Percentiles rank a stretch among this genome's conserved stretches.
phyloP scores from a whole-genome alignment of 1,284 basidiomycete genomes.

The Cutaneotrichosporon dermatis region DNA sequence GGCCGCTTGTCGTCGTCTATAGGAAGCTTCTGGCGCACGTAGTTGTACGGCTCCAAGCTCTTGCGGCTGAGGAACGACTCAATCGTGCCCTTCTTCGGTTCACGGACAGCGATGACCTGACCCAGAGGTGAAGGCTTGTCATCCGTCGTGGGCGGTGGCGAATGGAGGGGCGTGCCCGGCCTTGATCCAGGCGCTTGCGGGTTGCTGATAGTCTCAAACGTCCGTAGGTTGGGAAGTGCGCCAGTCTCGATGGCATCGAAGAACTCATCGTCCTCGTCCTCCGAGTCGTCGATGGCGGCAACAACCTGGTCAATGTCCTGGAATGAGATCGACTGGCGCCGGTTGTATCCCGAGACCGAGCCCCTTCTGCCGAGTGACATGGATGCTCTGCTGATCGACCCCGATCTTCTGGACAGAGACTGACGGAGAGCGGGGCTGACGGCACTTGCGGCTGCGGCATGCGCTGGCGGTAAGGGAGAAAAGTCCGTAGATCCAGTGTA shows the following conservation, averaged over 20 bases:
- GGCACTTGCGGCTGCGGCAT: background rate
- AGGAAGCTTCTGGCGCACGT: slow-evolving; percentile 63
- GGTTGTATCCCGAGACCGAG: slow-evolving; percentile 1
- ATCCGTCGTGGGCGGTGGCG: background rate
- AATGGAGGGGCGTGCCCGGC: background rate
- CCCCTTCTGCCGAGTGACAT: background rate
- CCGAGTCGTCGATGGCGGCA: slow-evolving; percentile 42
- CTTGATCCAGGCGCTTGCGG: slow-evolving; percentile 1
- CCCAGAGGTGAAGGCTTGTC: background rate
- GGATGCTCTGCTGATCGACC: background rate
- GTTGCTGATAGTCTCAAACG: slow-evolving; percentile 59
- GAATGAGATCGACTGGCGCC: slow-evolving; percentile 27
- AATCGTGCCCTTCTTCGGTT: slow-evolving; percentile 17
- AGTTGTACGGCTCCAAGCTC: slow-evolving; percentile 66
- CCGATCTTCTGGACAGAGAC: slow-evolving; percentile 3
- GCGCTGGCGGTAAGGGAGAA: slow-evolving; percentile 6
- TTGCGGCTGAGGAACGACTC: slow-evolving; percentile 50
- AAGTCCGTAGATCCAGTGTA: background rate
- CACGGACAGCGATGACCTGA: background rate
- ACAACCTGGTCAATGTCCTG: slow-evolving; percentile 39
- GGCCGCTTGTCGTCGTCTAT: slow-evolving; percentile 78
- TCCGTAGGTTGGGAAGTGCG: slow-evolving; percentile 62
- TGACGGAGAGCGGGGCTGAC: background rate
- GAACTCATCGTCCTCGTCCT: slow-evolving; percentile 91
- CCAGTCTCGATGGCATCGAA: slow-evolving; percentile 92